phyloP scores from a whole-genome alignment of 805 yeast genomes.

The Starmerella apis region DNA sequence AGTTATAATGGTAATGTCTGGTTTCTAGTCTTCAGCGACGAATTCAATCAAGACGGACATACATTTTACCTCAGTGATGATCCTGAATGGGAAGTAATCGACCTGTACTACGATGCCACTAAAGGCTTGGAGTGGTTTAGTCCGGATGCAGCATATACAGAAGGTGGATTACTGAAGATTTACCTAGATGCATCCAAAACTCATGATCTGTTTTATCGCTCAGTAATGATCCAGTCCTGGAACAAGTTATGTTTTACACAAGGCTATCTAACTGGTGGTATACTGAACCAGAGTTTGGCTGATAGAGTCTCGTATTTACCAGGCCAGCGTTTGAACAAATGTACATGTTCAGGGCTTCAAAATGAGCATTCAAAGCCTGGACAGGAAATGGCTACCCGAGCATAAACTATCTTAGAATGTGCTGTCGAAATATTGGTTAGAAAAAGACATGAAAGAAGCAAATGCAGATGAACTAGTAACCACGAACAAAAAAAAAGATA shows the following conservation, averaged over 20 bases:
- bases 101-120: slow-evolving; percentile 77
- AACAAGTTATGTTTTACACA: slow-evolving; percentile 80
- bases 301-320: slow-evolving; percentile 83
- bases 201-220: slow-evolving; percentile 70
- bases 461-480: not conserved
- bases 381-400: too few relatives aligned
- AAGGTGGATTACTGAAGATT: slow-evolving; percentile 56
- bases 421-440: too few relatives aligned
- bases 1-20: slow-evolving; percentile 56
- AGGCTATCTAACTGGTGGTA: slow-evolving; percentile 77
- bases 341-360: slow-evolving; percentile 56
- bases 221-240: slow-evolving; percentile 92
- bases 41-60: slow-evolving; percentile 80
- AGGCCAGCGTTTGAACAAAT: slow-evolving; percentile 66
- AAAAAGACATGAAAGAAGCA: too few relatives aligned
- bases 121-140: slow-evolving; percentile 88
- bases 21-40: slow-evolving; percentile 79
- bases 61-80: slow-evolving; percentile 86
- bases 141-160: slow-evolving; percentile 78
- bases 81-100: slow-evolving; percentile 80
- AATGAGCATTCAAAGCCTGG: slow-evolving; percentile 85
- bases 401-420: too few relatives aligned
- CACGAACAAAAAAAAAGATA: not conserved
- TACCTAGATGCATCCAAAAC: slow-evolving; percentile 73
- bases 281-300: slow-evolving; percentile 80